A percentile compares a stretch with the other conserved stretches of the same genome.
phyloP scores from a whole-genome alignment of 108 stramenopile genomes.

The Craspedostauros australis region DNA sequence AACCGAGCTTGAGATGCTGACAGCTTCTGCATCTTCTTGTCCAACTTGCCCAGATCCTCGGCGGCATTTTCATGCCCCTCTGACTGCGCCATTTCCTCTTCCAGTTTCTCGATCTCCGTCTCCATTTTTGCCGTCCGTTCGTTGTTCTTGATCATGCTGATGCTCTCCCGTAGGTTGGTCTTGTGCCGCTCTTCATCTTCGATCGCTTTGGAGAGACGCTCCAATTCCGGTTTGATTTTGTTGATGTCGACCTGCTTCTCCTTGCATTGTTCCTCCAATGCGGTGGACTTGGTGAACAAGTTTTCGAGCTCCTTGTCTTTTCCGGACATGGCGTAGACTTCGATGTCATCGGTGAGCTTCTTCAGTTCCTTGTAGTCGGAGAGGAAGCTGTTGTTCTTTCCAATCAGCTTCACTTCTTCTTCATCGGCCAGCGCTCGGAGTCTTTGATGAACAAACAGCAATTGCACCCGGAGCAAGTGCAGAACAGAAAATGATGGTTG shows the following conservation, averaged over 20 bases:
- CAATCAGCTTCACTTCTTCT: constrained; percentile 36
- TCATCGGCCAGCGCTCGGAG: constrained; percentile 15
- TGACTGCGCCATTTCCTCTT: constrained; percentile 26
- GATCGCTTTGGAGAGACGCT: constrained; percentile 36
- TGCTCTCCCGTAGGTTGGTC: constrained; percentile 59
- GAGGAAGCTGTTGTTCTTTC: constrained; percentile 21
- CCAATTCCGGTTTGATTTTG: constrained; percentile 30
- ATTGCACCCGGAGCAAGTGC: neutral
- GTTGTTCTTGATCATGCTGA: constrained; percentile 43
- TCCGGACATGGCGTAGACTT: constrained; percentile 20
- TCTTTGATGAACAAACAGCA: no score
- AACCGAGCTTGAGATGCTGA: constrained; percentile 23
- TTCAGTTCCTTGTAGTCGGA: constrained; percentile 28
- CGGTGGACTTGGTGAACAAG: constrained; percentile 24
- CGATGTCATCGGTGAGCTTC: constrained; percentile 21
- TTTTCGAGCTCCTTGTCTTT: constrained; percentile 22
- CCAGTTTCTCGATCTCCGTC: constrained; percentile 29
- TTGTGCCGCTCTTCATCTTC: constrained; percentile 63
- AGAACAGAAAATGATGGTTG: no score
- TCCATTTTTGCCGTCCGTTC: constrained; percentile 10
- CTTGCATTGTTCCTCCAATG: constrained; percentile 14
- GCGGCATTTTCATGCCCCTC: constrained; percentile 39
- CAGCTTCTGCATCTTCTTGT: constrained; percentile 22
- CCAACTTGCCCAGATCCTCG: constrained; percentile 23
- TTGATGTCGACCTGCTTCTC: constrained; percentile 45